A percentile compares a stretch with the other conserved stretches of the same genome.
These are phyloP conservation scores for Sambucus nigra DNA, from an alignment of 129 eudicot species.

Conservation along the genomic window DNA sequence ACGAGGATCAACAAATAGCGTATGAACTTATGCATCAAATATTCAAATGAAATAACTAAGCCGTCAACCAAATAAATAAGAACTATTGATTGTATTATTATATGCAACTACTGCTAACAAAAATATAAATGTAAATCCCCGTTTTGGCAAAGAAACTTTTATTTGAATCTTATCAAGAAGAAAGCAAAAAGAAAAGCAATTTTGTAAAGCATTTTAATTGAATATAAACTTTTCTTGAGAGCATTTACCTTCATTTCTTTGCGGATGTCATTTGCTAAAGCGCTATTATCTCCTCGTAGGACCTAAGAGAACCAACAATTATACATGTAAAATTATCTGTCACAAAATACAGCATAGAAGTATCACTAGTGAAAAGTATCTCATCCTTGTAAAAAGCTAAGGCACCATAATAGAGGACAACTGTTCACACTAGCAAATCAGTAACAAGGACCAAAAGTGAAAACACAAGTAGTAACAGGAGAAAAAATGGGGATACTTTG, in stretches of 20 bases:
- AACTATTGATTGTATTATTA: no score
- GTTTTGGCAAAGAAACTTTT: neutral
- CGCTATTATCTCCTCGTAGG: constrained; percentile 91
- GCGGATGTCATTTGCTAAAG: constrained; percentile 95
- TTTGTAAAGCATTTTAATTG: neutral
- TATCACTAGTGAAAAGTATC: no score
- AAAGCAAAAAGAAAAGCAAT: neutral
- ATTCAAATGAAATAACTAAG: no score
- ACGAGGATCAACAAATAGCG: no score
- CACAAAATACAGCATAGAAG: neutral
- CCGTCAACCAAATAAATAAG: no score
- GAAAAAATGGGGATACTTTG: no score
- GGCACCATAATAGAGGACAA: no score
- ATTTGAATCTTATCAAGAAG: neutral
- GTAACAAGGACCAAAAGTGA: no score
- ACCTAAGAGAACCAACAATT: constrained; percentile 41
- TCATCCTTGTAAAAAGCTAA: no score
- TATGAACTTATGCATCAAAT: no score
- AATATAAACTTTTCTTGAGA: neutral
- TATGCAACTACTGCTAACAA: neutral
- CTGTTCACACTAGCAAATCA: no score
- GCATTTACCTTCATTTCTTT: constrained; percentile 83
- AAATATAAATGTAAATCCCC: neutral
- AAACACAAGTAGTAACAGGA: no score
- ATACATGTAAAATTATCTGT: neutral